phyloP scores from a whole-genome alignment of 1,139 yeast species.

The Wickerhamiella infanticola region DNA sequence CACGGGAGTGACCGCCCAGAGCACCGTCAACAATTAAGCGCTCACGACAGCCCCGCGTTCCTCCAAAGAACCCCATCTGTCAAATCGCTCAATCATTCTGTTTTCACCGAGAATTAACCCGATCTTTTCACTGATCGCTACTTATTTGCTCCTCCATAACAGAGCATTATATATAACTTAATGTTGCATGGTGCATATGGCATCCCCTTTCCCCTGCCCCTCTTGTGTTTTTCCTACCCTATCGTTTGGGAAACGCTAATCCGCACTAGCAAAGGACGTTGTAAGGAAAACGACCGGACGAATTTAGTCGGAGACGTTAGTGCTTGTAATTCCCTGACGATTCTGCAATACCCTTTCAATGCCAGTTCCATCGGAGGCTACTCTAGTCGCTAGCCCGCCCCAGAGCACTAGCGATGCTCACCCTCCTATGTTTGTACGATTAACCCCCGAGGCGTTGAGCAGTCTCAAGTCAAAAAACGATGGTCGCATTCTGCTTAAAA shows the following conservation, averaged over 20 bases:
- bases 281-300: no score
- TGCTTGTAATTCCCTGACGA: neutral
- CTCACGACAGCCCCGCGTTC: no score
- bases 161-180: neutral
- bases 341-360: neutral
- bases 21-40: no score
- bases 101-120: no score
- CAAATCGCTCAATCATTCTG: no score
- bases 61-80: no score
- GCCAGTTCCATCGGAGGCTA: neutral
- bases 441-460: constrained; percentile 18
- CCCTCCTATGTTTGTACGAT: constrained; percentile 20
- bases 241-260: neutral
- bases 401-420: neutral
- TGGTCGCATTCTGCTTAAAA: constrained; percentile 1
- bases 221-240: neutral
- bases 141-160: neutral
- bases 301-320: no score
- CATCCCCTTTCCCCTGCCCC: neutral
- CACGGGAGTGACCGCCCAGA: no score
- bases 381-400: neutral
- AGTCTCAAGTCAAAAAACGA: constrained; percentile 11
- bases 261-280: neutral
- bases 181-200: neutral
- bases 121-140: no score